Base-by-base conservation (phyloP, 2,329 filamentous ascomycete species). In the Xylaria sp. region DNA sequence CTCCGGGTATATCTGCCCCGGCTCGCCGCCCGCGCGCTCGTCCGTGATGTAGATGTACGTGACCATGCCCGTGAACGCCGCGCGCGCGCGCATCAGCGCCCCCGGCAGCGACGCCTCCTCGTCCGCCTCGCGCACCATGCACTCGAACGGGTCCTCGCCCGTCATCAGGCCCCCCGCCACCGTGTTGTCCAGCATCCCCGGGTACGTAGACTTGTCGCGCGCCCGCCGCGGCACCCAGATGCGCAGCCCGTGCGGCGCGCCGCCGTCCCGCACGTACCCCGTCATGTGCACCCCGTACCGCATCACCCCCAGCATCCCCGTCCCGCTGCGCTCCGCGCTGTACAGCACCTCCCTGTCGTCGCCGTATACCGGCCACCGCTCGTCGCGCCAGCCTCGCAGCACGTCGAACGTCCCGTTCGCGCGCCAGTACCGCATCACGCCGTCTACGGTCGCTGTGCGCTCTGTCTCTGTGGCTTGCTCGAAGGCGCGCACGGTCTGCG, bases 181-280 rank as follows among this genome's bases (percentile, higher is more conserved):
- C 1, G 93, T 93, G 75, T 98, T 99, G 76, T 99, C 95, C 67
- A 99, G 81, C 85, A 97, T 93, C n/a, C 90, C 85, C 0, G 90
- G 89, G 73, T 94, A 99, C 0, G 93, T 97, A 67, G 91, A 87
- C 80, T 98, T 99, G 60, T 81, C 85, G 52, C 81, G 81, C 11
- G 93, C 86, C 9, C 95, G 84, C 46, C 88, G 85, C 3, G 95
- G 91, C 1, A 96, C 86, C 94, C 95, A 98, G 40, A 99, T 82
- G 71, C 87, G 89, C 44, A 96, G 77, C 17, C 88, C 89, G 54
- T 83, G 76, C 38, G 64, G 75, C 43, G 71, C 78, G 1, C 77
- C 70, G 29, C 74, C 75, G 38, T 82, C 79, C 21, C 79, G 75
- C 23, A 90, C 83, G 70, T 90, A 96, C 4, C 86, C 91, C 27